Base-by-base conservation (phyloP, 2,329 filamentous ascomycete species). In the Pestalotiopsis sp. region DNA sequence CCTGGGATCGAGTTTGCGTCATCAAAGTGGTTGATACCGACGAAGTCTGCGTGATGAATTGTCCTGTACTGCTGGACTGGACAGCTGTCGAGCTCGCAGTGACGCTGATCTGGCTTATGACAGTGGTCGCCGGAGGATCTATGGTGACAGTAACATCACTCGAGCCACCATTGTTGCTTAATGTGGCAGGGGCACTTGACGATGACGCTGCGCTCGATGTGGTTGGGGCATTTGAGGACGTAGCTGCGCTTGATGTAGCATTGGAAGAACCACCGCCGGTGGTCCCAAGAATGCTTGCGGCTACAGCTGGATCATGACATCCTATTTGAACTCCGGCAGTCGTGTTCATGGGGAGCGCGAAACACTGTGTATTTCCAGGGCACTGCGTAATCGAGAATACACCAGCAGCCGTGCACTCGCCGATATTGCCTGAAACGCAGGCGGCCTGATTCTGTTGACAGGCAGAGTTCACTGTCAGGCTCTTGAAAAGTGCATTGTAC, bases 271-370 rank as follows among this genome's bases (percentile, higher is more conserved):
- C 68, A 38, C 66, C 56, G 27, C 57, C n/a, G 40, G 17, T 31
- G 7, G 61, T 70, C 14, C 83, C 84, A 3, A 90, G 77, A 7
- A 87, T 78, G 4, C 73, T 75, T 57, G 78, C 73, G 0, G 86
- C 87, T 2, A 78, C 76, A 2, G 74, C 73, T 11, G 77, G 73
- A 63, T 84, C 78, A 36, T 80, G 78, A 70, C 88, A 90, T 2
- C 80, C 82, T 27, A 90, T 78, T 66, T 80, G 75, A 11, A 87
- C 85, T 3, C 86, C 87, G 0, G 74, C 73, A 0, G 80, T 81
- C 12, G 77, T 83, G 49, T 81, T 83, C 81, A 89, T 84, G 0
- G 89, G 89, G 70, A 90, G 75, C 2, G 86, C 88, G 63, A 83
- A 85, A 76, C 88, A 90, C 62, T 79, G 76, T n/a, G 75, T 68